Evolutionary conservation across 805 yeast genomes (phyloP), one percentile per base, ranked within the genome.

Genomic region (Pichia cabralensis): DNA sequence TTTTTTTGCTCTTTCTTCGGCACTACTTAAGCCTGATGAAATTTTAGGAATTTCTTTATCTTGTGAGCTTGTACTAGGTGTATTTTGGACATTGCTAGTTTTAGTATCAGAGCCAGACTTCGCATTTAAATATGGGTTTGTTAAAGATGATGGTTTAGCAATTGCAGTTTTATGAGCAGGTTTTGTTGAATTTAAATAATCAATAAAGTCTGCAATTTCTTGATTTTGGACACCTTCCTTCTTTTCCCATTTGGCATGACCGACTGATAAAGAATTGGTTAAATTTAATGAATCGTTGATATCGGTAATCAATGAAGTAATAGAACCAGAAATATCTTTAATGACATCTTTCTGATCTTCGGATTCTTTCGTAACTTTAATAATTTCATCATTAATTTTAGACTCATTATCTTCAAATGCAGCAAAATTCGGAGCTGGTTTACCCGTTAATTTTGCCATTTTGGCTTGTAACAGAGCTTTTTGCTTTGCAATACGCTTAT

Each of bases 381-480:
- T 63, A 16, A 69, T 57, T 32, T 74, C 79, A 39, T 65, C 68
- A 33, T 66, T 68, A 42, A 79, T 65, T 38, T 63, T 60, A 6
- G 61, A 54, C 40, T 78, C 84, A 33, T 74, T 69, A 34, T 65
- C 70, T 26, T 74, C 73, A 46, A 70, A 66, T 3, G 61, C 62
- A 17, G 64, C 67, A 28, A 62, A 55, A 22, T 61, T 61, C 7
- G 67, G 58, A 3, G 66, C 61, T 7, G 71, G 63, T 48, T 76
- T 80, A 6, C 96, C 96, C 0, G 96, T 88, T 48, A 89, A 69
- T 4, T 89, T 84, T 20, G 95, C 94, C 94, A 89, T 86, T 46
- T 95, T 71, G 33, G 88, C 82, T 43, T 77, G 76, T 46, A 92
- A 64, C 37, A 76, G 60, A 26, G 89, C 94, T 50, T 81, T 80